Evolutionary conservation across 129 eudicot species (phyloP).

Genomic region (Silybum marianum): DNA sequence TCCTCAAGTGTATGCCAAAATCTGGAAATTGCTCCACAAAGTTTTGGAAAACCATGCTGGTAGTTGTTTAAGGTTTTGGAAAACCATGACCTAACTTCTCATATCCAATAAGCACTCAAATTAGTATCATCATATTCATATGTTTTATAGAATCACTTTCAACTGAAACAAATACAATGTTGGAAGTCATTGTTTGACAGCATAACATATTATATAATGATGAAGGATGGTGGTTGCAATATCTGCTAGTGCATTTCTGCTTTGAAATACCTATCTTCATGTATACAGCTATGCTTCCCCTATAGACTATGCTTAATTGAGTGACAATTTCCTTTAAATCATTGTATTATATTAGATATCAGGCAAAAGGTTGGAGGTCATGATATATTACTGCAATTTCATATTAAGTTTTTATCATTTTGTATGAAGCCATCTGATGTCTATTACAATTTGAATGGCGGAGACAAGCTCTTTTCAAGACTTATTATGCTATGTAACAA

Average conservation of each 20-base stretch:
- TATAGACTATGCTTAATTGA: neutral
- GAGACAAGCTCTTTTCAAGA: neutral
- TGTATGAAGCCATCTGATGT: conserved; percentile 1
- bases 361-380: neutral
- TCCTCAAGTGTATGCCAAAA: no score
- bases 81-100: neutral
- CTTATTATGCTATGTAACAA: neutral
- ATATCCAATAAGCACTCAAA: neutral
- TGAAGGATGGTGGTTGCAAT: neutral
- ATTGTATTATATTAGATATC: neutral
- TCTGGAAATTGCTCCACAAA: no score
- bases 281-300: neutral
- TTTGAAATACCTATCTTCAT: neutral
- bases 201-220: neutral
- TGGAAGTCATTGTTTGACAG: neutral
- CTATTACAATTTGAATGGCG: neutral
- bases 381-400: neutral
- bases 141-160: neutral
- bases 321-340: neutral
- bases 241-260: neutral
- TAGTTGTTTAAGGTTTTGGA: neutral
- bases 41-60: neutral
- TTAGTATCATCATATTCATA: neutral
- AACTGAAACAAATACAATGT: neutral
- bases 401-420: neutral